Evolutionary conservation across 768 basidiomycete genomes (phyloP).

Genomic region (Podaxis sp.): DNA sequence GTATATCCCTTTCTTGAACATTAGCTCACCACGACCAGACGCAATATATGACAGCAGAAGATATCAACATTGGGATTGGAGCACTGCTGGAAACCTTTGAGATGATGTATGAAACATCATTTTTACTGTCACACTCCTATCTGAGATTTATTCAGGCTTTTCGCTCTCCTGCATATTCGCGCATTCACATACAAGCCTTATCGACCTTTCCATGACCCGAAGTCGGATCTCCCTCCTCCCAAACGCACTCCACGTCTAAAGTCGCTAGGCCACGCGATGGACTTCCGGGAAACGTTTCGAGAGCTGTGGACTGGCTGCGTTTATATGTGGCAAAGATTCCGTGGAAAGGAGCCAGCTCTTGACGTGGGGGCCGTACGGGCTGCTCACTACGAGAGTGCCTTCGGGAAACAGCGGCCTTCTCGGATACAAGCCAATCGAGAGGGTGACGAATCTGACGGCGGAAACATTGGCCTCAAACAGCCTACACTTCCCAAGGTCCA

Average conservation of each 20-base stretch:
- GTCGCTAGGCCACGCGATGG: constrained; percentile 62
- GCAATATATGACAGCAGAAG: constrained; percentile 67
- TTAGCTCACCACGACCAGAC: constrained; percentile 36
- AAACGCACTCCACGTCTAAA: constrained; percentile 50
- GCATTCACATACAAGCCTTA: constrained; percentile 75
- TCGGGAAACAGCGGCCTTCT: constrained; percentile 35
- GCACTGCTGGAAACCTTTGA: constrained; percentile 71
- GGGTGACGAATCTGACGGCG: constrained; percentile 13
- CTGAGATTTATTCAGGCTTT: constrained; percentile 37
- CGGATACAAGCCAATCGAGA: not conserved
- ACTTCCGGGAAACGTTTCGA: constrained; percentile 65
- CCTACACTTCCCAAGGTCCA: constrained; percentile 28
- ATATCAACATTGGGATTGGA: constrained; percentile 69
- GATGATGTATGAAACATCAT: constrained; percentile 55
- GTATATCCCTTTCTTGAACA: not conserved
- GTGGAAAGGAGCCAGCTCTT: constrained; percentile 52
- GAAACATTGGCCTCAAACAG: constrained; percentile 10
- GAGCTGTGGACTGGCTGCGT: constrained; percentile 58
- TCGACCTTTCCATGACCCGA: constrained; percentile 28
- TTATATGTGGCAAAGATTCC: constrained; percentile 54
- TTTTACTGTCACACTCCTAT: constrained; percentile 11
- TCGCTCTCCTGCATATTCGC: constrained; percentile 67
- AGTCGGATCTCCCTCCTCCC: constrained; percentile 28
- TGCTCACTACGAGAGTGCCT: constrained; percentile 42
- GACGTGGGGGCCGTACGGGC: constrained; percentile 41